Base-by-base conservation (phyloP, 2,329 filamentous ascomycete genomes). In the Dactylellina sp. region DNA sequence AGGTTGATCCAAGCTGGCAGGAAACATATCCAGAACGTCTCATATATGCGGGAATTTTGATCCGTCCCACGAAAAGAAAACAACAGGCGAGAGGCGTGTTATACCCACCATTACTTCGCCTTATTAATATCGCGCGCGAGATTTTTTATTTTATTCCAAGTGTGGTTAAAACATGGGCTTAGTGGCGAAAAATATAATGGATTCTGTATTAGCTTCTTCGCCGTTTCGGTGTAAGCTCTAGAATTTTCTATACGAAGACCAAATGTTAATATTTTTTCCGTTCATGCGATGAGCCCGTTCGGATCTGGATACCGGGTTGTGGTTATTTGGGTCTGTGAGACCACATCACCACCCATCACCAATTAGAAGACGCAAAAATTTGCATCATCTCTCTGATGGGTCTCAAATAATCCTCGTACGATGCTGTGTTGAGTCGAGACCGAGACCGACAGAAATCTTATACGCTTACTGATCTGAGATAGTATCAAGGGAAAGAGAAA, bases 51-150 rank as follows among this genome's bases (percentile, higher is more conserved):
- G 68, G 68, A 72, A 72, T 72, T 72, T 72, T 55, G 49, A 20
- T 46, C 68, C 46, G 60, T 65, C 14, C 47, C 16, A 42, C 9
- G 16, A 55, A 32, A 55, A 55, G 7, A 63, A 49, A 25, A 11
- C 9, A 32, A 32, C 9, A 32, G 9, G 9, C 28, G 11, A 40
- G 20, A 47, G 9, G 5, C 5, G 12, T 2, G 44, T 5, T 20
- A 24, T 56, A 46, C 20, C 66, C 42, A 53, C 60, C 59, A 64
- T 72, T 65, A 72, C 52, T 59, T 65, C 40, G 22, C 24, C 11
- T 35, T 64, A 55, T 64, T 64, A 72, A 72, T 72, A 72, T 72
- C 66, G 66, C 66, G 66, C 66, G 63, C 50, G 14, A n/a, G n/a
- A n/a, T n/a, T n/a, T n/a, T n/a, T n/a, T n/a, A 64, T 44, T 64